Base-by-base conservation (phyloP, 75 land plant species). In the Chamaecyparis obtusa region DNA sequence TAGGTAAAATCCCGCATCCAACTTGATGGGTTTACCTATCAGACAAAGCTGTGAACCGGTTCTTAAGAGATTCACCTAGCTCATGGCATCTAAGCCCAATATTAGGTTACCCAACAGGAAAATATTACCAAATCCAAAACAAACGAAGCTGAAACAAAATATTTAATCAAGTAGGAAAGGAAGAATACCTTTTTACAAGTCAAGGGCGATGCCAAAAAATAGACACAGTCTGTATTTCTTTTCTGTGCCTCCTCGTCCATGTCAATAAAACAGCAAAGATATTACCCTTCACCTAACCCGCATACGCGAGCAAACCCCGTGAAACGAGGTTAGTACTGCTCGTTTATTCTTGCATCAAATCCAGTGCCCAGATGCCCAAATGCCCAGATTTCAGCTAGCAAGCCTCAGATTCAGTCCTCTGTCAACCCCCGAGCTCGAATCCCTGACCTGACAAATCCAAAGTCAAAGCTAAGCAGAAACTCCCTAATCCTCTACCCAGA, bases 221-320 rank as follows among this genome's bases (percentile, higher is more conserved):
- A 95, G 81, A 95, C 95, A 89, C 95, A 94, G 86, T 95, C 96
- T 21, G 96, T 95, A 87, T 93, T 94, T 79, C 89, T 87, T 90
- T 94, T 94, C 69, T 86, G 49, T 36, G 93, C 89, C 46, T 94
- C 96, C 39, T 94, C 96, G 79, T 90, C 92, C 69, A 64, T 64
- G 69, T 27, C 69, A 7, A 19, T 27, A 64, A 64, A 64, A 64
- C 30, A 7, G 24, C 9, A 64, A 7, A 64, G 27, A 24, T 24
- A 64, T 24, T 21, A 8, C 27, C 69, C 69, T 64, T 64, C 30
- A 27, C n/a, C 69, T 64, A 64, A 64, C 69, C 69, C 69, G 9
- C 69, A 64, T 64, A 64, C n/a, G 69, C 21, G 69, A 21, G 27
- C 69, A 27, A 64, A 64, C 69, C n/a, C 69, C 69, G 21, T n/a